Conservation (phyloP, 2,329 filamentous ascomycete species). For the Phoma sp. region DNA sequence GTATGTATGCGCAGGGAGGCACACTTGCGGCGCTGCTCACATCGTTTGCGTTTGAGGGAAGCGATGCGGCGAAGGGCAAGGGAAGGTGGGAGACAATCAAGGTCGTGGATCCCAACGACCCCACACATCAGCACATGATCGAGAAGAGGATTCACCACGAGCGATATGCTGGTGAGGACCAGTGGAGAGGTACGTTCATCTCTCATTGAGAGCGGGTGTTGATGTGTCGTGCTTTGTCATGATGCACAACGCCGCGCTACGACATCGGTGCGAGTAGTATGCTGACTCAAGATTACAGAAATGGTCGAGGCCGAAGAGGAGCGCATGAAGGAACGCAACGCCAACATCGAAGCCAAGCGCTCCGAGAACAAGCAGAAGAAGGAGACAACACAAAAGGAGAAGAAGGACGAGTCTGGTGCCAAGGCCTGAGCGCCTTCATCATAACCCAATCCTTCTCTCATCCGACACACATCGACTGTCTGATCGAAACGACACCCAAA, state of each 20-base stretch:
- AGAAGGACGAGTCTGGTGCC: slow-evolving; percentile 24
- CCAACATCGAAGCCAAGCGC: slow-evolving; percentile 22
- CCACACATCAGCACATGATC: slow-evolving; percentile 80
- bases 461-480: not conserved
- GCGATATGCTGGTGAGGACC: slow-evolving; percentile 85
- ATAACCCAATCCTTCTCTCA: not conserved
- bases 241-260: slow-evolving; percentile 1
- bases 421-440: slow-evolving; percentile 12
- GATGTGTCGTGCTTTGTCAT: slow-evolving; percentile 23
- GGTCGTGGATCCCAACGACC: slow-evolving; percentile 81
- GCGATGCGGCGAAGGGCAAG: slow-evolving; percentile 77
- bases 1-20: slow-evolving; percentile 91
- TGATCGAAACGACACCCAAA: not conserved
- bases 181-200: slow-evolving; percentile 79
- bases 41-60: slow-evolving; percentile 81
- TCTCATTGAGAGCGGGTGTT: not conserved
- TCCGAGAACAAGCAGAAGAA: slow-evolving; percentile 23
- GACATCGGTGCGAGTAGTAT: slow-evolving; percentile 4
- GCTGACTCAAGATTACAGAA: slow-evolving; percentile 58
- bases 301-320: slow-evolving; percentile 85
- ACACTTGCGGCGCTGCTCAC: slow-evolving; percentile 85
- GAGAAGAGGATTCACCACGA: slow-evolving; percentile 90
- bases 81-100: slow-evolving; percentile 86
- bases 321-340: slow-evolving; percentile 60
- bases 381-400: slow-evolving; percentile 25